These are phyloP conservation scores for Globisporangium spinosum DNA, from an alignment of 352 stramenopile genomes.

Conservation along the genomic window DNA sequence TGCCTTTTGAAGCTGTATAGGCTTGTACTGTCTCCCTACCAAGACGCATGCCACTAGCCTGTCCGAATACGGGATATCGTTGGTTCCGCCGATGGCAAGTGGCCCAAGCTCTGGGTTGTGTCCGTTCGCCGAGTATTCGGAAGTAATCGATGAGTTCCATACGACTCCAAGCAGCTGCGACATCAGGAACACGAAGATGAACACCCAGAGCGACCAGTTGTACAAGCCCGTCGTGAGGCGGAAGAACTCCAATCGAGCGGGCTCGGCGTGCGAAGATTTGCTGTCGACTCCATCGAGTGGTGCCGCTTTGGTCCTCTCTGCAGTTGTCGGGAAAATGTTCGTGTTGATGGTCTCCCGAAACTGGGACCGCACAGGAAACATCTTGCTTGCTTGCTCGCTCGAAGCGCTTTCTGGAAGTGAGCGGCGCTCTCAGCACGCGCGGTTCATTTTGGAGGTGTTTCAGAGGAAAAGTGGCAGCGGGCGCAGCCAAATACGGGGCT, in stretches of 20 bases:
- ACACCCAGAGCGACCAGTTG: slow-evolving; percentile 19
- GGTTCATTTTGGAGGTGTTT: neutral
- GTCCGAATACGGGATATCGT: slow-evolving; percentile 17
- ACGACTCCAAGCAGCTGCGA: slow-evolving; percentile 17
- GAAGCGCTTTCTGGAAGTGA: neutral
- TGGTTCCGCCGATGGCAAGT: neutral
- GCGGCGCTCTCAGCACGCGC: neutral
- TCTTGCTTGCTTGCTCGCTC: neutral
- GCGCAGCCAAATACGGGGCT: no score
- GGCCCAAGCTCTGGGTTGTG: slow-evolving; percentile 4
- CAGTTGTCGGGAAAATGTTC: neutral
- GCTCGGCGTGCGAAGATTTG: neutral
- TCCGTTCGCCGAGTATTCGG: neutral
- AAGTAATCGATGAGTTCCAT: slow-evolving; percentile 18
- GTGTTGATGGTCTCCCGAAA: slow-evolving; percentile 4
- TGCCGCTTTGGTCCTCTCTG: neutral
- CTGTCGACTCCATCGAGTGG: neutral
- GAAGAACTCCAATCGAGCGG: neutral
- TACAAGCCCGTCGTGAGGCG: slow-evolving; percentile 6
- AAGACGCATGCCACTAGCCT: slow-evolving; percentile 9
- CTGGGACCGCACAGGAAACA: neutral
- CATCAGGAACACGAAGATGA: slow-evolving; percentile 13
- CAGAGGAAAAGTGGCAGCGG: neutral
- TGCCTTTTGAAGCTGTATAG: slow-evolving; percentile 10
- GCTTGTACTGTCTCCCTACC: slow-evolving; percentile 18